These are phyloP conservation scores for Fusarium neocosmosporiellum DNA, from an alignment of 2,329 filamentous ascomycete genomes.

Conservation along the genomic window DNA sequence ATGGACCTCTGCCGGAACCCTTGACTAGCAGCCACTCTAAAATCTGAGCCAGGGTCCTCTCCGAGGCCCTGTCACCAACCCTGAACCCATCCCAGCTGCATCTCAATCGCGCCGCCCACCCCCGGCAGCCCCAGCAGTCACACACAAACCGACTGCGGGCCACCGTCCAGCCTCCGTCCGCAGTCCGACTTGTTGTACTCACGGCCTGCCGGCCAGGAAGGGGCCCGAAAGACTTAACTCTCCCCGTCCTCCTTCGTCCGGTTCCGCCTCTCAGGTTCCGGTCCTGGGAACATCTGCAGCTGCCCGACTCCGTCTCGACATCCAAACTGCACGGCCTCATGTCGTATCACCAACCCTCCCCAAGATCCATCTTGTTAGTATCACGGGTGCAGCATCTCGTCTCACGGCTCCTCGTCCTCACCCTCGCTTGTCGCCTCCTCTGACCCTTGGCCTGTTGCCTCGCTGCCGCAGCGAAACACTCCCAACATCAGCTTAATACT, in stretches of 20 bases:
- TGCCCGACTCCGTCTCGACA: conserved; percentile 58
- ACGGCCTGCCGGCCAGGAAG: conserved; percentile 43
- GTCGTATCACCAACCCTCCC: conserved; percentile 60
- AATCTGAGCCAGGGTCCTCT: conserved; percentile 51
- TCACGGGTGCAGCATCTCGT: conserved; percentile 64
- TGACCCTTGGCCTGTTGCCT: conserved; percentile 26
- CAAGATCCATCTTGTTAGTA: conserved; percentile 60
- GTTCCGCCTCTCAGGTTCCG: conserved; percentile 47
- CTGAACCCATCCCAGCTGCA: conserved; percentile 56
- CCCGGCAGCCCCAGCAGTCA: conserved; percentile 54
- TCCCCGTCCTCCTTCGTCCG: conserved; percentile 36
- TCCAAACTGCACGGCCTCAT: conserved; percentile 60
- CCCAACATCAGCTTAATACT: conserved; percentile 21
- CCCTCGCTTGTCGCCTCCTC: conserved; percentile 45
- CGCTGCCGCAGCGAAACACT: conserved; percentile 21
- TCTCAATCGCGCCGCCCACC: conserved; percentile 55
- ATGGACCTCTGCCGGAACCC: conserved; percentile 47
- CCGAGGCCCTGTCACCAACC: conserved; percentile 52
- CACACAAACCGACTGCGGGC: conserved; percentile 62
- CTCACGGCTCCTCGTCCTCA: conserved; percentile 53
- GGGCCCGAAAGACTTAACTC: conserved; percentile 42
- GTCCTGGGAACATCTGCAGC: conserved; percentile 55
- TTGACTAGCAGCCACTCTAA: conserved; percentile 54
- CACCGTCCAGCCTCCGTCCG: conserved; percentile 51
- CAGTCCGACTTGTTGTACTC: conserved; percentile 45